Base-by-base conservation (phyloP, 768 basidiomycete species). In the Coprinopsis strossmayeri region DNA sequence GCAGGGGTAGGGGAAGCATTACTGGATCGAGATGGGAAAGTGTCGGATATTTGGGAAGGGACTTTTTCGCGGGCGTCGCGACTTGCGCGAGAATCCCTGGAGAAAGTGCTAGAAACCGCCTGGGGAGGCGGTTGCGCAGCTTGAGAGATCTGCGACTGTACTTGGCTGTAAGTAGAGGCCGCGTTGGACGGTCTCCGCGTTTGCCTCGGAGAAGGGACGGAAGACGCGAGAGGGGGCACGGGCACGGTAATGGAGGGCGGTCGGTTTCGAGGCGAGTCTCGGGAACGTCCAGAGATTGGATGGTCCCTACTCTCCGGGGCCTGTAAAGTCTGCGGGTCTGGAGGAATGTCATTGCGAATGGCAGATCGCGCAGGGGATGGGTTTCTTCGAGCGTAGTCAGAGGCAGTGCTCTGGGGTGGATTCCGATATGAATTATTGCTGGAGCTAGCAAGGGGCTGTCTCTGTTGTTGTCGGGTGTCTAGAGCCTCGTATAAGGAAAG, bases 101-200 rank as follows among this genome's bases (percentile, higher is more conserved):
- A 50, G 7, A 38, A 43, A 9, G 32, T 50, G 34, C 41, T 49
- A 41, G 48, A 7, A 15, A 43, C 30, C 7, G 28, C 24, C 10
- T 32, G 32, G 32, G 43, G 42, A 50, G 54, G 59, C 24, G 55
- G 52, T 41, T 59, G 46, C 24, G 46, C 37, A 20, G 48, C 18
- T 45, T 63, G 61, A 27, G 54, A 42, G 48, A 56, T 61, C 17
- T 57, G 34, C 26, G 70, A 55, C 3, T 64, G 52, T 45, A 59
- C 49, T 28, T 63, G 69, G 49, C 64, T 63, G 7, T 65, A 64
- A 21, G 69, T 64, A 5, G 71, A 67, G 23, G 70, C 65, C 17
- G 70, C 69, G 52, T 76, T 71, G 9, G 74, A 74, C 9, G 76
- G 77, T 12, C 70, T 67, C 41, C 74, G 68, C 21, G 55, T 49